Evolutionary conservation across 768 basidiomycete species (phyloP).

Genomic region (Udeniomyces megalosporus): DNA sequence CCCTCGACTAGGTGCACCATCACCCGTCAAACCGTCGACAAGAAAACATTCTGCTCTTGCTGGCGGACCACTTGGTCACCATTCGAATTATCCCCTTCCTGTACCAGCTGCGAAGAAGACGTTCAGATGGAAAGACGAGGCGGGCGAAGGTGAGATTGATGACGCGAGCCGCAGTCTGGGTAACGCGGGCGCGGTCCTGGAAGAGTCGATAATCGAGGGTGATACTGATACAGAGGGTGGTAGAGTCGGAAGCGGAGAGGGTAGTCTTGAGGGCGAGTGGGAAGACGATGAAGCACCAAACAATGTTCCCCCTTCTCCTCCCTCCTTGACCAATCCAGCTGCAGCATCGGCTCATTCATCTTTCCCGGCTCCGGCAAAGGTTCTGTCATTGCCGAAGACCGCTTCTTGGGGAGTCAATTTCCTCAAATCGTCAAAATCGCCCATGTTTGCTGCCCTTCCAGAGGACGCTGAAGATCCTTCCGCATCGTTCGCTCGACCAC

Average conservation of each 20-base stretch:
- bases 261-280: slow-evolving; percentile 3
- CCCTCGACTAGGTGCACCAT: background rate
- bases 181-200: background rate
- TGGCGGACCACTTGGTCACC: background rate
- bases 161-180: slow-evolving; percentile 30
- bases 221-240: too few relatives aligned
- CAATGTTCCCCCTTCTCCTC: background rate
- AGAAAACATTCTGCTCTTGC: background rate
- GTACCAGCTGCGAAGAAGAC: slow-evolving; percentile 41
- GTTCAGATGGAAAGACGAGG: slow-evolving; percentile 78
- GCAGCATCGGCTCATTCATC: background rate
- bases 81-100: background rate
- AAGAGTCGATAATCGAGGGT: too few relatives aligned
- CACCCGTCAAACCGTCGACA: background rate
- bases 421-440: background rate
- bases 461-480: background rate
- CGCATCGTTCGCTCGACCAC: background rate
- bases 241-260: too few relatives aligned
- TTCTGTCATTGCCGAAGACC: background rate
- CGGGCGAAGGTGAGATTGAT: slow-evolving; percentile 62
- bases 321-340: background rate
- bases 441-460: background rate
- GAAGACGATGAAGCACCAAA: slow-evolving; percentile 7
- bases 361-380: background rate
- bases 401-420: background rate